Conservation (phyloP, 768 basidiomycete genomes). For the Russula foetens region DNA sequence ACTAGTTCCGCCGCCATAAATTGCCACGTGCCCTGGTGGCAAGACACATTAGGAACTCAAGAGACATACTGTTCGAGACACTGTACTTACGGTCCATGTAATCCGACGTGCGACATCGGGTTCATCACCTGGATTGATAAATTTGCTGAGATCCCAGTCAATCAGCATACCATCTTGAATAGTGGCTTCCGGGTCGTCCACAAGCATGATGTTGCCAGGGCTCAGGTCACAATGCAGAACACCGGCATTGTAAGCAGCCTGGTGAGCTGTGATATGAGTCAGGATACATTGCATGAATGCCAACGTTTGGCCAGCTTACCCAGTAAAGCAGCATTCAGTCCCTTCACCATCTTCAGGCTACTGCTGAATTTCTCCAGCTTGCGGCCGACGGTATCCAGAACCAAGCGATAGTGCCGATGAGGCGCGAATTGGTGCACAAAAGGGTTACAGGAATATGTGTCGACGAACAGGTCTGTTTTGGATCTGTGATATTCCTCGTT, state of each 20-base stretch:
- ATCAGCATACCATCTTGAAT: no score
- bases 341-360: not conserved
- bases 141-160: no score
- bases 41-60: not conserved
- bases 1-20: not conserved
- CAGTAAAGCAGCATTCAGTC: not conserved
- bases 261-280: not conserved
- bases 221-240: conserved; percentile 9
- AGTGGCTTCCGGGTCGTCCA: not conserved
- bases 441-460: not conserved
- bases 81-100: not conserved
- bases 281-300: not conserved
- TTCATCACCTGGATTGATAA: no score
- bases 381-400: not conserved
- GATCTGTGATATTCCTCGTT: not conserved
- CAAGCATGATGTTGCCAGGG: not conserved
- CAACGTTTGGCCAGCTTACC: not conserved
- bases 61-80: not conserved
- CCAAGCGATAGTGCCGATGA: not conserved
- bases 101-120: no score
- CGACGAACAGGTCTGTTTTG: not conserved
- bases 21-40: not conserved
- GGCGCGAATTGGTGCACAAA: not conserved
- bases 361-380: not conserved
- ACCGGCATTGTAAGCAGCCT: not conserved